Conservation (phyloP, 2,329 filamentous ascomycete species). For the Botrytis fabae region DNA sequence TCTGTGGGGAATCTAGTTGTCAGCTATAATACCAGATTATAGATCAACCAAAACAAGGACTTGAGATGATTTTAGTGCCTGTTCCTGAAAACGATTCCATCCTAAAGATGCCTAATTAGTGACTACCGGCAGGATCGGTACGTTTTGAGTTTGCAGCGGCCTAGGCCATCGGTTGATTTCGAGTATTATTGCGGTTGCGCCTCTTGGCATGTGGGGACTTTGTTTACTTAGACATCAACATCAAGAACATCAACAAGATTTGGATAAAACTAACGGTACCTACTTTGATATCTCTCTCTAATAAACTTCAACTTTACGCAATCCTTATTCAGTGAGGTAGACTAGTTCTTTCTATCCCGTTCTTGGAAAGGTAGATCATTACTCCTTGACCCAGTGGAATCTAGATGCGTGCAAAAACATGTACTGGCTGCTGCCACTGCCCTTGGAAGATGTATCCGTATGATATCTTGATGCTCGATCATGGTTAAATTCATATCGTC, state of each 20-base stretch:
- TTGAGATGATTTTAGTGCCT: background rate
- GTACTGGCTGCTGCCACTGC: background rate
- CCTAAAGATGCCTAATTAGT: background rate
- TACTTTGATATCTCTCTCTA: background rate
- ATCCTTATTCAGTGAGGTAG: background rate
- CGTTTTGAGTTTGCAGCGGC: constrained; percentile 10
- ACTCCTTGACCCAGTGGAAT: background rate
- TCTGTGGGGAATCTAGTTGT: background rate
- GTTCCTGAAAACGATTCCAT: background rate
- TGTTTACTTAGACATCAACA: background rate
- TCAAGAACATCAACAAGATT: background rate
- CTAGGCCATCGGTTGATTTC: background rate
- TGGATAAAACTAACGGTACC: background rate
- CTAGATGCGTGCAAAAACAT: background rate
- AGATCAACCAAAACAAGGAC: background rate
- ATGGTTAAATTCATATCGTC: background rate
- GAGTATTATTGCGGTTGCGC: background rate
- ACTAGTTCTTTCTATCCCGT: background rate
- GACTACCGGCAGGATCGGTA: background rate
- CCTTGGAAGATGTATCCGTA: background rate
- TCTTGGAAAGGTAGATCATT: background rate
- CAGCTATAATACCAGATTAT: too few relatives aligned
- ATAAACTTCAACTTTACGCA: background rate
- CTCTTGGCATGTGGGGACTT: constrained; percentile 1
- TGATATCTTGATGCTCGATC: background rate